phyloP scores from a whole-genome alignment of 176 grass and related monocot species.

The Coix lacrymajobi region DNA sequence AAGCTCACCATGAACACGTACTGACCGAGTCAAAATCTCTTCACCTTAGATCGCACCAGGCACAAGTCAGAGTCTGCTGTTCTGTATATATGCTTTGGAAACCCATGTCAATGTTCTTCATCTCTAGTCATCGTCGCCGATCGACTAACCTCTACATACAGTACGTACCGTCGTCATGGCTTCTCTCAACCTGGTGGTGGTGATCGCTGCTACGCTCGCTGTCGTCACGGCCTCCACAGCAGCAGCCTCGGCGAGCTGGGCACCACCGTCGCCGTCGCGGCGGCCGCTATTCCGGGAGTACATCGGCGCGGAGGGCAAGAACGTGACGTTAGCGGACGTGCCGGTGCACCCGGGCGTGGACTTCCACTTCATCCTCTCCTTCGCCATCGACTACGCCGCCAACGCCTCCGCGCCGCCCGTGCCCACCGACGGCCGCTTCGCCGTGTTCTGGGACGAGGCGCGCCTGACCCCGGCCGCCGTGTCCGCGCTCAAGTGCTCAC shows the following conservation, averaged over 20 bases:
- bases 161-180: not conserved
- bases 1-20: not conserved
- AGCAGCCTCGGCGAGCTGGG: not conserved
- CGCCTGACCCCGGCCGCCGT: constrained; percentile 23
- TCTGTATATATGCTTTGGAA: not conserved
- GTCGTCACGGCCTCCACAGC: not conserved
- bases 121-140: not conserved
- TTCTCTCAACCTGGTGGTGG: not conserved
- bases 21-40: not conserved
- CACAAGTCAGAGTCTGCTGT: too few relatives aligned
- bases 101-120: not conserved
- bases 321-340: constrained; percentile 43
- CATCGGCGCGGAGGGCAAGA: constrained; percentile 25
- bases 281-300: constrained; percentile 43
- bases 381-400: constrained; percentile 48
- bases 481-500: not conserved
- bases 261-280: not conserved
- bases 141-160: not conserved
- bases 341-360: constrained; percentile 38
- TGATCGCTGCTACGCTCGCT: not conserved
- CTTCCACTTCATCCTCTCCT: constrained; percentile 61
- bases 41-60: not conserved
- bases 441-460: constrained; percentile 25
- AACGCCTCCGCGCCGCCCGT: not conserved
- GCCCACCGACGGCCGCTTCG: constrained; percentile 36